A percentile compares a stretch with the other conserved stretches of the same genome.
phyloP scores from a whole-genome alignment of 2,329 filamentous ascomycete species.

The Cytospora paraplurivora region DNA sequence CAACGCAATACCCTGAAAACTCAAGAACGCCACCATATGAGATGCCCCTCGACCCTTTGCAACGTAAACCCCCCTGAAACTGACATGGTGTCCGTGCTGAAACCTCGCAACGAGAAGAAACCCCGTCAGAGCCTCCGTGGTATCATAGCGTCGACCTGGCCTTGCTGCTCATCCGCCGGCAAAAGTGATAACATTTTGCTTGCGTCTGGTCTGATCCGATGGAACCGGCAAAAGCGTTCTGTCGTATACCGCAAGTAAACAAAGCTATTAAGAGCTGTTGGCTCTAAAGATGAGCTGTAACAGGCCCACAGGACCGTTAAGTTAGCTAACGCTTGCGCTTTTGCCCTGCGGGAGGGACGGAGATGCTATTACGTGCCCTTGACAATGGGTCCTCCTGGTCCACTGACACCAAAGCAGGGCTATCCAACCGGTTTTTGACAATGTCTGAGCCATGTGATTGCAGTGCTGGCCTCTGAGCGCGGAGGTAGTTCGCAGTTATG shows the following conservation, averaged over 20 bases:
- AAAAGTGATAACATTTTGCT: constrained; percentile 21
- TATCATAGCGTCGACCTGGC: constrained; percentile 30
- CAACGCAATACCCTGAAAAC: constrained; percentile 13
- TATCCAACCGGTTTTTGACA: constrained; percentile 48
- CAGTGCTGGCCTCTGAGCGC: constrained; percentile 55
- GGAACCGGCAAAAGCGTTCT: constrained; percentile 11
- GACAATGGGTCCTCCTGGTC: constrained; percentile 60
- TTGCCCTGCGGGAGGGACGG: constrained; percentile 43
- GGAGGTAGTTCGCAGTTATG: constrained; percentile 40
- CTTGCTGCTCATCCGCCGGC: constrained; percentile 22
- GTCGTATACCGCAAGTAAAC: constrained; percentile 19
- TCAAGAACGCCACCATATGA: constrained; percentile 27
- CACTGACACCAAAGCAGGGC: constrained; percentile 62
- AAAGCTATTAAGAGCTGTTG: constrained; percentile 28
- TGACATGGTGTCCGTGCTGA: constrained; percentile 20
- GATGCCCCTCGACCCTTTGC: constrained; percentile 19
- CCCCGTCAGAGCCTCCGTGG: constrained; percentile 25
- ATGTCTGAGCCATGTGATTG: constrained; percentile 48
- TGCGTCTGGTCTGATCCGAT: constrained; percentile 19
- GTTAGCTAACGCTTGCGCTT: constrained; percentile 31
- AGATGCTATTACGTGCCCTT: constrained; percentile 53
- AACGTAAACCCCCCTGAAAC: constrained; percentile 19
- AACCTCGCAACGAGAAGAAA: constrained; percentile 25
- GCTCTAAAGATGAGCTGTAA: constrained; percentile 30
- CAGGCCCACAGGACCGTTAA: constrained; percentile 25